Evolutionary conservation across 139 green algal genomes (phyloP).

Genomic region (Marvania coccoides): DNA sequence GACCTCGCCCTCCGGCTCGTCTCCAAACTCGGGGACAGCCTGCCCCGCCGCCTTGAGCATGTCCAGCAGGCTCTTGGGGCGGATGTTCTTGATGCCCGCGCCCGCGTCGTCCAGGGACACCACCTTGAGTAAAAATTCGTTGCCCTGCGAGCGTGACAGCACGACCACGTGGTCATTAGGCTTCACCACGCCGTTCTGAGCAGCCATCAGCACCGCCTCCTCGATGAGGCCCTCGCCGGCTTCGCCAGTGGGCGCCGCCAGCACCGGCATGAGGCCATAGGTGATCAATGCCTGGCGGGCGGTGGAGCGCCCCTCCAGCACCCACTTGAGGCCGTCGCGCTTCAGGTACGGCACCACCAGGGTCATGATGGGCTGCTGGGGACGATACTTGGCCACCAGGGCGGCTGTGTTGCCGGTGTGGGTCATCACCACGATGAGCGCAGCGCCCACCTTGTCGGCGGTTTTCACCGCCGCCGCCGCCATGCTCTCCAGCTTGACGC

Average conservation of each 20-base stretch:
- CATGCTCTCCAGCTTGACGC: constrained; percentile 76
- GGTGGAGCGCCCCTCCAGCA: constrained; percentile 53
- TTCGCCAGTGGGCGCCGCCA: constrained; percentile 63
- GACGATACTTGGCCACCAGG: constrained; percentile 84
- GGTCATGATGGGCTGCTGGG: constrained; percentile 78
- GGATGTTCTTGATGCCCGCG: constrained; percentile 30
- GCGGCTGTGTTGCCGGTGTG: constrained; percentile 58
- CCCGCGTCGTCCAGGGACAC: constrained; percentile 34
- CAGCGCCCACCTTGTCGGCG: constrained; percentile 69
- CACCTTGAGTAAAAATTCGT: constrained; percentile 37
- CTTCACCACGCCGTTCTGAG: constrained; percentile 42
- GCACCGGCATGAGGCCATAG: constrained; percentile 73
- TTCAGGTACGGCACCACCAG: constrained; percentile 79
- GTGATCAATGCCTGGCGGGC: constrained; percentile 75
- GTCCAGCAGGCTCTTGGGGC: constrained; percentile 25
- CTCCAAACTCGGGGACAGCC: constrained; percentile 6
- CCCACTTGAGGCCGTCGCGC: constrained; percentile 68
- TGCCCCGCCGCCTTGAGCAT: constrained; percentile 27
- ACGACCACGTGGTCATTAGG: constrained; percentile 38
- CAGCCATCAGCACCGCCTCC: constrained; percentile 52
- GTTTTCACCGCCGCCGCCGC: constrained; percentile 74
- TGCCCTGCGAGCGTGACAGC: constrained; percentile 1
- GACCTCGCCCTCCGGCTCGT: neutral
- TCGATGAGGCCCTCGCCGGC: constrained; percentile 55
- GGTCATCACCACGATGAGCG: constrained; percentile 80